Evolutionary conservation across 768 basidiomycete species (phyloP).

Genomic region (Leccinellum luteum): DNA sequence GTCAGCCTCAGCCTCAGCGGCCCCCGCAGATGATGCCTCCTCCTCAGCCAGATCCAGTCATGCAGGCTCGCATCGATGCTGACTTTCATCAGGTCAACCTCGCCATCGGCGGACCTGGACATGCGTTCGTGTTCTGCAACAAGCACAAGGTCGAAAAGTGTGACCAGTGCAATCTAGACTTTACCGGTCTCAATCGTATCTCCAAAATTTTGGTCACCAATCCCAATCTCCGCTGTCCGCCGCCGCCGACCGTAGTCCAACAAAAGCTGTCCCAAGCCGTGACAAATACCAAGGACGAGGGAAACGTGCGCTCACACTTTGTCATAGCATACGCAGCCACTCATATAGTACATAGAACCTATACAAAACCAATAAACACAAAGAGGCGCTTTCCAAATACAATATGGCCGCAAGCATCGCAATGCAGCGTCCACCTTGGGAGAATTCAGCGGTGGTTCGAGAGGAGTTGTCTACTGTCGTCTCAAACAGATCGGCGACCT

Average conservation of each 20-base stretch:
- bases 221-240: constrained; percentile 71
- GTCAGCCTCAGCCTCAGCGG: constrained; percentile 24
- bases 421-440: constrained; percentile 84
- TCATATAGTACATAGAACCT: constrained; percentile 47
- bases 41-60: constrained; percentile 62
- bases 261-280: constrained; percentile 75
- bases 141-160: constrained; percentile 74
- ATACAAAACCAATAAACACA: constrained; percentile 73
- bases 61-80: constrained; percentile 76
- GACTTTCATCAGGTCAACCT: constrained; percentile 62
- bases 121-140: constrained; percentile 56
- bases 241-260: constrained; percentile 74
- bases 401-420: constrained; percentile 75
- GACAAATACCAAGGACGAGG: constrained; percentile 84
- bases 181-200: constrained; percentile 71
- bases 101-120: constrained; percentile 51
- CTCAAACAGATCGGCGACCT: constrained; percentile 90
- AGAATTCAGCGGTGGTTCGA: constrained; percentile 73
- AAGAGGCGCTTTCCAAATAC: constrained; percentile 75
- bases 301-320: constrained; percentile 67
- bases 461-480: constrained; percentile 90
- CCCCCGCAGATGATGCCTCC: constrained; percentile 42
- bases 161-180: constrained; percentile 70
- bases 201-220: constrained; percentile 66
- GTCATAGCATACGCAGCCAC: not conserved